Evolutionary conservation across 371 early-diverging fungal genomes (phyloP).

Genomic region (Syncephalis fuscata): DNA sequence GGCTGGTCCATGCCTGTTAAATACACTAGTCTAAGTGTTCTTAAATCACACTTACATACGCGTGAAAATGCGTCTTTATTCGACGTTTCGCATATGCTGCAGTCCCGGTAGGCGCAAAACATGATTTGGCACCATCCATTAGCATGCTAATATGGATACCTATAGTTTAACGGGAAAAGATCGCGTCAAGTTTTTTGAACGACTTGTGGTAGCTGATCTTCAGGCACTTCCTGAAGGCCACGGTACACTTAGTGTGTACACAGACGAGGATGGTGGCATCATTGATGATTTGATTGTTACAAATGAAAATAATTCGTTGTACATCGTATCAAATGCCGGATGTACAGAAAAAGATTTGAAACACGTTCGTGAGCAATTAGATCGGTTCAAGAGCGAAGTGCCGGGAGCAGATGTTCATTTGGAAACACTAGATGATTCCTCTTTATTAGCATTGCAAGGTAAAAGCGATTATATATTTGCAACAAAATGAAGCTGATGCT

Average conservation of each 20-base stretch:
- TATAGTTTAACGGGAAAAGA: conserved; percentile 77
- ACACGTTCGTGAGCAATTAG: conserved; percentile 64
- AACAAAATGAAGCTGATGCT: background rate
- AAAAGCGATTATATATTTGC: conserved; percentile 6
- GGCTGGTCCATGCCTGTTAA: conserved; percentile 94
- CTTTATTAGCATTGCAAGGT: conserved; percentile 87
- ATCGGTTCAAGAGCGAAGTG: conserved; percentile 41
- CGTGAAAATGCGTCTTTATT: conserved; percentile 85
- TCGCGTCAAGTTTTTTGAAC: conserved; percentile 74
- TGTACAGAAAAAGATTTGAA: conserved; percentile 92
- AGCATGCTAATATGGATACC: background rate
- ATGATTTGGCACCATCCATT: background rate
- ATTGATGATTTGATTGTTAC: conserved; percentile 95
- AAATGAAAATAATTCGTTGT: conserved; percentile 62
- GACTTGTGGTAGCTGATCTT: conserved; percentile 75
- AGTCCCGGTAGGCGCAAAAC: conserved; percentile 54
- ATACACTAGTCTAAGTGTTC: conserved; percentile 62
- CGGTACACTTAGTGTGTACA: conserved; percentile 82
- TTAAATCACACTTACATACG: conserved; percentile 82
- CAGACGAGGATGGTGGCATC: conserved; percentile 91
- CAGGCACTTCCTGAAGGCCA: conserved; percentile 57
- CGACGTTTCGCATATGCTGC: conserved; percentile 98
- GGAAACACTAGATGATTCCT: conserved; percentile 62
- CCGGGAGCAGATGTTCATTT: conserved; percentile 81
- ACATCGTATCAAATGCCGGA: conserved; percentile 95